Evolutionary conservation across 176 grass and related monocot genomes (phyloP).

Genomic region (Oryza longistaminata): DNA sequence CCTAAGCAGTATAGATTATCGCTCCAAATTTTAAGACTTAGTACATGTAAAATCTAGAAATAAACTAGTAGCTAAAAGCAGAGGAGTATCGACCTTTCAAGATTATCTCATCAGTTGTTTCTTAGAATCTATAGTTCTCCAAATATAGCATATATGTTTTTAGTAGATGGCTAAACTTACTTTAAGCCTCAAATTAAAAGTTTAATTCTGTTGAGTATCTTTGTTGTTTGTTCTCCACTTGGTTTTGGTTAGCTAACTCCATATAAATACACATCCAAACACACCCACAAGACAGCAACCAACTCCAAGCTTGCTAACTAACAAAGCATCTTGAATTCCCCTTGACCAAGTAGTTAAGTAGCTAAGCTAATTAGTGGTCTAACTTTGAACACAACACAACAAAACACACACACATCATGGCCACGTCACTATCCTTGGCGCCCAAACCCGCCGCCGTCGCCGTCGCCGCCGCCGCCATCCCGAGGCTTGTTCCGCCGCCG

Average conservation of each 20-base stretch:
- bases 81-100: fast-evolving
- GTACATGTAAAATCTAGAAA: too few species aligned
- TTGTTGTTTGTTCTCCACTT: neutral
- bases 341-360: conserved; percentile 31
- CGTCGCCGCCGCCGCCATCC: neutral
- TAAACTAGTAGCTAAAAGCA: too few species aligned
- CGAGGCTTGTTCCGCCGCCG: neutral
- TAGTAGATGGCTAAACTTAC: neutral
- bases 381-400: neutral
- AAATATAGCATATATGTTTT: neutral
- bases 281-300: neutral
- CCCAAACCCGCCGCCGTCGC: neutral
- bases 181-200: neutral
- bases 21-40: too few species aligned
- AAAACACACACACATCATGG: conserved; percentile 8
- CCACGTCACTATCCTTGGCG: conserved; percentile 36
- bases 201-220: neutral
- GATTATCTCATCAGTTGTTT: too few species aligned
- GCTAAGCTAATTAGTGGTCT: neutral
- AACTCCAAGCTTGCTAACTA: conserved; percentile 26
- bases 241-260: neutral
- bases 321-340: conserved; percentile 3
- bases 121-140: too few species aligned
- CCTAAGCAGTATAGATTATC: too few species aligned
- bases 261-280: conserved; percentile 47